Conservation (phyloP, 1,284 basidiomycete species). For the Papiliotrema flavescens region DNA sequence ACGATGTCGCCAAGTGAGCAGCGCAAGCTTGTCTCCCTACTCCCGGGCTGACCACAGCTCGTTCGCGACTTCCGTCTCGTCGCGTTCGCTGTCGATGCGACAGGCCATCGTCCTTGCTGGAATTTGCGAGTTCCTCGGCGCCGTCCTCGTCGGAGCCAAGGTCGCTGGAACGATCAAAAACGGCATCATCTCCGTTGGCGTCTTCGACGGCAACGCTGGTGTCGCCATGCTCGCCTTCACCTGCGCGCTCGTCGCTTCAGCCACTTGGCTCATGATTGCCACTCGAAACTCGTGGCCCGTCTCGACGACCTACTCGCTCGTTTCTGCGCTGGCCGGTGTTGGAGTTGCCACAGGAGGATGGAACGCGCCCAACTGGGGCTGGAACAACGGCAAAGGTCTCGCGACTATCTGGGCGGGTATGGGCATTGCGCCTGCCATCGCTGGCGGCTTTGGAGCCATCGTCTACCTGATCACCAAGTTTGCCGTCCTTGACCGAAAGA, state of each 20-base stretch:
- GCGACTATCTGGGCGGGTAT: slow-evolving; percentile 51
- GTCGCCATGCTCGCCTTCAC: slow-evolving; percentile 53
- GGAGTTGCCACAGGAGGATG: slow-evolving; percentile 52
- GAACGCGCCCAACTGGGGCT: slow-evolving; percentile 52
- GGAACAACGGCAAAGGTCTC: slow-evolving; percentile 52
- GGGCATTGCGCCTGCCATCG: slow-evolving; percentile 45
- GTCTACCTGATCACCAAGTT: slow-evolving; percentile 51
- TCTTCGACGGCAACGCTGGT: slow-evolving; percentile 50
- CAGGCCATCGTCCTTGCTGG: slow-evolving; percentile 51
- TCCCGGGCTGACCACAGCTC: slow-evolving; percentile 43
- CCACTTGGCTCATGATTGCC: slow-evolving; percentile 50
- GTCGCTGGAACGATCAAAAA: slow-evolving; percentile 53
- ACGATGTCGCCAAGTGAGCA: slow-evolving; percentile 30
- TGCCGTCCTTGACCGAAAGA: slow-evolving; percentile 45
- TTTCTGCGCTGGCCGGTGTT: slow-evolving; percentile 52
- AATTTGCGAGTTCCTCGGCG: slow-evolving; percentile 51
- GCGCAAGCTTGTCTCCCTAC: neutral
- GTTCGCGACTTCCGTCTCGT: slow-evolving; percentile 53
- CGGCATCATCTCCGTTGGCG: slow-evolving; percentile 45
- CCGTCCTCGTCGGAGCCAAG: slow-evolving; percentile 50
- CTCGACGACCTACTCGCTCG: slow-evolving; percentile 51
- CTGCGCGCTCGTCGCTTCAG: slow-evolving; percentile 47
- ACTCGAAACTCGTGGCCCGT: slow-evolving; percentile 50
- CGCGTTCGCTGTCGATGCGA: slow-evolving; percentile 50
- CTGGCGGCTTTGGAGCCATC: slow-evolving; percentile 51